Conservation (phyloP, 2,329 filamentous ascomycete genomes). For the Fusarium austroafricanum region DNA sequence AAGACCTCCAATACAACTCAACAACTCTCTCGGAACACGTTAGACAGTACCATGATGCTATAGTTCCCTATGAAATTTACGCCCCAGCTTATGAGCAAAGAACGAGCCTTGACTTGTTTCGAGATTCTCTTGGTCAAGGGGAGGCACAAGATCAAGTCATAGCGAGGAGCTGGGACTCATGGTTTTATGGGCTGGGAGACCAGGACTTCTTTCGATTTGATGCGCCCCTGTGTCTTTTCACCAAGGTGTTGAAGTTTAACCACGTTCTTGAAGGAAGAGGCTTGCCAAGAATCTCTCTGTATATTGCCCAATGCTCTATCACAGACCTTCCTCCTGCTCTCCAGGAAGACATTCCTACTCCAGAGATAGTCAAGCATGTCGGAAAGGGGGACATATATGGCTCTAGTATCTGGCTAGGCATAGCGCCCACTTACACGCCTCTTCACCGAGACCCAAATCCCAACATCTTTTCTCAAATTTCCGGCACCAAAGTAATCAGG, state of each 20-base stretch:
- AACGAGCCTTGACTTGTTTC: constrained; percentile 43
- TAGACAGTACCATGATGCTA: constrained; percentile 45
- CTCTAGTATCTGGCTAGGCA: constrained; percentile 88
- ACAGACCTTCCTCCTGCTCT: constrained; percentile 73
- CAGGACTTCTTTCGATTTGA: constrained; percentile 66
- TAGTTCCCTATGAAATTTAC: constrained; percentile 56
- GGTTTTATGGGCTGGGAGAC: constrained; percentile 42
- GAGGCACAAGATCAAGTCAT: constrained; percentile 48
- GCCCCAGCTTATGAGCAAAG: constrained; percentile 32
- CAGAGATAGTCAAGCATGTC: constrained; percentile 68
- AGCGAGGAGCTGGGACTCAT: constrained; percentile 47
- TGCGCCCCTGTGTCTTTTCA: constrained; percentile 73
- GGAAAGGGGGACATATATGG: constrained; percentile 88
- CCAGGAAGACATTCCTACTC: constrained; percentile 74
- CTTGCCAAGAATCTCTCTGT: constrained; percentile 64
- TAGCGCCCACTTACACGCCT: constrained; percentile 88
- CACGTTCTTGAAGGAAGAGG: constrained; percentile 19
- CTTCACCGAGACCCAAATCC: constrained; percentile 94
- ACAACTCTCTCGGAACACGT: constrained; percentile 47
- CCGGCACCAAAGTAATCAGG: constrained; percentile 77
- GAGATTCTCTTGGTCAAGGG: constrained; percentile 43
- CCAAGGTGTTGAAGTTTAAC: constrained; percentile 67
- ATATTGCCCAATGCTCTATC: constrained; percentile 86
- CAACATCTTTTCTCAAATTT: constrained; percentile 89
- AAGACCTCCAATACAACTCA: constrained; percentile 4